These are phyloP conservation scores for Candida taoyuanica DNA, from an alignment of 805 yeast species.

Conservation along the genomic window DNA sequence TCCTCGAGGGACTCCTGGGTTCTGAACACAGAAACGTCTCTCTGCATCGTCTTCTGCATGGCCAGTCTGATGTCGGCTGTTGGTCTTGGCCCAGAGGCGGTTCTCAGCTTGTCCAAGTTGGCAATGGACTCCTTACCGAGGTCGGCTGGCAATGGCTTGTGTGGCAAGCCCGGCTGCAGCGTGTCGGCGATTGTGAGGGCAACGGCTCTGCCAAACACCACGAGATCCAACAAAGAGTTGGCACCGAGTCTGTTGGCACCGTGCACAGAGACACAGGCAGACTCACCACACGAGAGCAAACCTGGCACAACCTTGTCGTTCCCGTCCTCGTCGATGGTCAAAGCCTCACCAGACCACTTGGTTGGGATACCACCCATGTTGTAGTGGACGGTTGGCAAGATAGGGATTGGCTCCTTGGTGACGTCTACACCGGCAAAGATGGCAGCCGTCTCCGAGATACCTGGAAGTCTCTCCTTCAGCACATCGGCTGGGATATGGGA, in stretches of 20 bases:
- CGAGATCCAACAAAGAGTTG: slow-evolving; percentile 92
- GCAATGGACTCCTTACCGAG: slow-evolving; percentile 87
- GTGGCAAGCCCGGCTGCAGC: slow-evolving; percentile 85
- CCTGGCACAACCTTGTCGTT: slow-evolving; percentile 91
- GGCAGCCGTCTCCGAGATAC: slow-evolving; percentile 97
- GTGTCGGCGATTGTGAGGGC: slow-evolving; percentile 85
- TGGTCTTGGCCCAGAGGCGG: slow-evolving; percentile 71
- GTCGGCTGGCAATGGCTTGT: slow-evolving; percentile 75
- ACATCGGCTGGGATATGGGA: slow-evolving; percentile 91
- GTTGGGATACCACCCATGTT: slow-evolving; percentile 99
- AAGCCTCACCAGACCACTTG: slow-evolving; percentile 92
- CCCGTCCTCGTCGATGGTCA: slow-evolving; percentile 78
- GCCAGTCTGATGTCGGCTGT: slow-evolving; percentile 87
- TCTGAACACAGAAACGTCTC: slow-evolving; percentile 95
- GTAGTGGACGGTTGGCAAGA: slow-evolving; percentile 96
- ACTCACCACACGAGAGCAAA: slow-evolving; percentile 95
- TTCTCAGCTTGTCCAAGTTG: slow-evolving; percentile 84
- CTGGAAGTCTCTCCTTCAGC: slow-evolving; percentile 93
- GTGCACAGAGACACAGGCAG: slow-evolving; percentile 98
- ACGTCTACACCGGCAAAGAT: slow-evolving; percentile 99
- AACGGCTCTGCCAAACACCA: slow-evolving; percentile 98
- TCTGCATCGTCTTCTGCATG: slow-evolving; percentile 97
- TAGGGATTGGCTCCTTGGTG: slow-evolving; percentile 98
- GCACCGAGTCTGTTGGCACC: slow-evolving; percentile 99
- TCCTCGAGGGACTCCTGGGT: slow-evolving; percentile 85